Evolutionary conservation across 768 basidiomycete genomes (phyloP).

Genomic region (Asterophora parasitica): DNA sequence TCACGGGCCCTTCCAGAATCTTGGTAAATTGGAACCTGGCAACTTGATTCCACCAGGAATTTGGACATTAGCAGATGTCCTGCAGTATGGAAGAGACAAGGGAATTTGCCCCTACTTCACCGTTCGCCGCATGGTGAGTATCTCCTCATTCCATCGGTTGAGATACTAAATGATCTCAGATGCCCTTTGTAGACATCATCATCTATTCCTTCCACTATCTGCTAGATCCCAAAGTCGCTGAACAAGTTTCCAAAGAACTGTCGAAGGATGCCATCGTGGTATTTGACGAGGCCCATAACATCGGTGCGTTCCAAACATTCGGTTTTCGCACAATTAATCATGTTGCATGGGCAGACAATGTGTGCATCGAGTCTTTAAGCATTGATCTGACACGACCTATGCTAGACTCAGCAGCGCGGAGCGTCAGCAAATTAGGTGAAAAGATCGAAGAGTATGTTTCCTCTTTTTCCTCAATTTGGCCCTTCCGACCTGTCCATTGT

Average conservation of each 20-base stretch:
- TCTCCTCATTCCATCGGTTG: neutral
- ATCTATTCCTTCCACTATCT: slow-evolving; percentile 99
- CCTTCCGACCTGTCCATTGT: slow-evolving; percentile 1
- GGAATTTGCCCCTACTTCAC: slow-evolving; percentile 93
- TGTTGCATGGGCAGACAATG: slow-evolving; percentile 65
- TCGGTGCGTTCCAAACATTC: slow-evolving; percentile 48
- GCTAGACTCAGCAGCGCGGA: slow-evolving; percentile 90
- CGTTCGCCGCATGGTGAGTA: slow-evolving; percentile 84
- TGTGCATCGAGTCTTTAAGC: slow-evolving; percentile 97
- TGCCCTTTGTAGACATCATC: slow-evolving; percentile 92
- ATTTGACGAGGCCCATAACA: slow-evolving; percentile 99
- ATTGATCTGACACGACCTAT: slow-evolving; percentile 97
- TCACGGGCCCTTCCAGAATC: slow-evolving; percentile 50
- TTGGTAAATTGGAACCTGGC: slow-evolving; percentile 79
- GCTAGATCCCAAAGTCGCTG: slow-evolving; percentile 97
- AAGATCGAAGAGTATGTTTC: slow-evolving; percentile 87
- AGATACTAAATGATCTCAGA: slow-evolving; percentile 40
- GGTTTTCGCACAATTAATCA: slow-evolving; percentile 22
- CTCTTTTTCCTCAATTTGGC: neutral
- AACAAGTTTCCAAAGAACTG: slow-evolving; percentile 97
- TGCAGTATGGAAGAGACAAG: slow-evolving; percentile 82
- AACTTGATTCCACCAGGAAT: slow-evolving; percentile 80
- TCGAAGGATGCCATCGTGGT: slow-evolving; percentile 98
- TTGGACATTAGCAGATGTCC: slow-evolving; percentile 91
- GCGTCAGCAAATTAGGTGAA: slow-evolving; percentile 79